phyloP scores from a whole-genome alignment of 177 flowering plant genomes.

The Vitis hybrid region DNA sequence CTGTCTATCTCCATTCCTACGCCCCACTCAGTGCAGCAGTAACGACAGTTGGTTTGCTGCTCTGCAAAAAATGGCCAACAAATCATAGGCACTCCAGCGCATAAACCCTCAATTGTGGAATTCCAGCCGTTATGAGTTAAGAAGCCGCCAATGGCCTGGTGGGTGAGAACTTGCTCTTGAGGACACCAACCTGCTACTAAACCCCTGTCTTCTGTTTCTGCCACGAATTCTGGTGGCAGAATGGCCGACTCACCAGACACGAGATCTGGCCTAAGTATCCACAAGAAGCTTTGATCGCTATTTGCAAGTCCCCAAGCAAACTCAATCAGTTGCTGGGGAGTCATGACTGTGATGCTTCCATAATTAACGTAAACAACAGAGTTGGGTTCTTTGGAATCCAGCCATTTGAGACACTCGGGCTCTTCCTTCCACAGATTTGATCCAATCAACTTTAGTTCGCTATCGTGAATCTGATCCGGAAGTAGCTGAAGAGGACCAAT shows the following conservation, averaged over 20 bases:
- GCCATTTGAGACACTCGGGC: too few species aligned
- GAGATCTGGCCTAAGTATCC: slow-evolving; percentile 2
- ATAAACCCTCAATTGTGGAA: not conserved
- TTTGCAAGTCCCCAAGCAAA: too few species aligned
- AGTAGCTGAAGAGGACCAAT: too few species aligned
- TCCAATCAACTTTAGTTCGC: too few species aligned
- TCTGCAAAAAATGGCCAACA: too few species aligned
- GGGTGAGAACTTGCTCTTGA: slow-evolving; percentile 1
- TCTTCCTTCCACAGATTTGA: too few species aligned
- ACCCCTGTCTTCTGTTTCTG: not conserved
- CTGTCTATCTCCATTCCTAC: not conserved
- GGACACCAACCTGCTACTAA: slow-evolving; percentile 3
- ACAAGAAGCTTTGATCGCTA: slow-evolving; percentile 4
- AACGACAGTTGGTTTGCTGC: not conserved
- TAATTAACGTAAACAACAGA: too few species aligned
- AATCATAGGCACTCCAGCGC: not conserved
- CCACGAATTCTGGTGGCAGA: slow-evolving; percentile 1
- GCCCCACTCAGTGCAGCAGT: not conserved
- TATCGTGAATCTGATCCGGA: too few species aligned
- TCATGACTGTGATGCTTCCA: too few species aligned
- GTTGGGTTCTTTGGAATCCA: too few species aligned
- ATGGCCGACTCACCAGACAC: not conserved
- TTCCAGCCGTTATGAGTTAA: slow-evolving; percentile 8
- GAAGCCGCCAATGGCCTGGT: slow-evolving; percentile 4
- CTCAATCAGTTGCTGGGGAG: too few species aligned